phyloP scores from a whole-genome alignment of 2,329 filamentous ascomycete genomes.

The Ophiostoma montium region DNA sequence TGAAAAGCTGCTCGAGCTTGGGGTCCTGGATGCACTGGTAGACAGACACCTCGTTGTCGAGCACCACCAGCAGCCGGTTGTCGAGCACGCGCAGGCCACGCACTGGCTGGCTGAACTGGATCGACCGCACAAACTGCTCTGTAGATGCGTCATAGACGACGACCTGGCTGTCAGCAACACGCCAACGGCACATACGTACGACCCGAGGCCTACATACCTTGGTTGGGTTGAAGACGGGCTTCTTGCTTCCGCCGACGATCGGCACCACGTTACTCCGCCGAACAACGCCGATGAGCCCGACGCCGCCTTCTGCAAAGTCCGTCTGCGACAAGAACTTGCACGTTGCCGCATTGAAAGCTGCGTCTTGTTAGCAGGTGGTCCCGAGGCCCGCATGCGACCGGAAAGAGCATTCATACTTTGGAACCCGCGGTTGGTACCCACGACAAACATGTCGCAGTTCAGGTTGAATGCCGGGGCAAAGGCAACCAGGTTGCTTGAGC shows the following conservation, averaged over 20 bases:
- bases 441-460: conserved; percentile 72
- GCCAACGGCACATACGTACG: too few relatives aligned
- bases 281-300: conserved; percentile 76
- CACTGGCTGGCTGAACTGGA: conserved; percentile 55
- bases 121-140: conserved; percentile 34
- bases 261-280: conserved; percentile 76
- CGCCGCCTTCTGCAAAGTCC: conserved; percentile 64
- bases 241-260: conserved; percentile 74
- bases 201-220: too few relatives aligned
- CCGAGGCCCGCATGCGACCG: not conserved
- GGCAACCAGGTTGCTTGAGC: conserved; percentile 56
- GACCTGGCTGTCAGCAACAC: not conserved
- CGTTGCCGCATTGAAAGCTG: conserved; percentile 60
- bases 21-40: conserved; percentile 67
- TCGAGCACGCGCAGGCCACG: conserved; percentile 66
- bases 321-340: conserved; percentile 49
- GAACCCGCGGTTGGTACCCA: conserved; percentile 37
- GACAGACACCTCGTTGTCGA: conserved; percentile 69
- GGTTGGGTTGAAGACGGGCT: conserved; percentile 75
- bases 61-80: conserved; percentile 62
- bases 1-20: conserved; percentile 57
- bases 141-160: conserved; percentile 78
- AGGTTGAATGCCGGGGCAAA: conserved; percentile 77
- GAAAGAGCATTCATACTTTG: conserved; percentile 7
- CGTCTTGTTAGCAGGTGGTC: not conserved